These are phyloP conservation scores for Corniculantispora saksenae DNA, from an alignment of 2,329 filamentous ascomycete genomes.

Conservation along the genomic window DNA sequence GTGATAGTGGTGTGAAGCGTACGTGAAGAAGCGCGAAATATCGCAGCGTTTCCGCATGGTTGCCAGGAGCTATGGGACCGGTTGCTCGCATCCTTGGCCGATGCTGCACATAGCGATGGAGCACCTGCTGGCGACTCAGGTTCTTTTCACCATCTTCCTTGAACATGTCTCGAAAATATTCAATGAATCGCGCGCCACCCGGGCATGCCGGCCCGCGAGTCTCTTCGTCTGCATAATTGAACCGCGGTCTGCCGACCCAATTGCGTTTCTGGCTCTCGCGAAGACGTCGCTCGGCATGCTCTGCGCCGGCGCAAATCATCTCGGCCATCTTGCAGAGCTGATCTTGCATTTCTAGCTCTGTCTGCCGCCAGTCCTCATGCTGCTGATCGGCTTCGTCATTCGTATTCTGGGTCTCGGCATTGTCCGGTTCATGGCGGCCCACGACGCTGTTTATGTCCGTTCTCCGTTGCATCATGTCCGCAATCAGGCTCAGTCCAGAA, in stretches of 20 bases:
- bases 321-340: slow-evolving; percentile 6
- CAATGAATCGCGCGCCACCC: neutral
- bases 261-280: neutral
- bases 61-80: neutral
- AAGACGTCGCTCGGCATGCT: slow-evolving; percentile 8
- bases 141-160: neutral
- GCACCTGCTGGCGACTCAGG: neutral
- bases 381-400: neutral
- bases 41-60: slow-evolving; percentile 6
- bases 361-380: neutral
- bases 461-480: slow-evolving; percentile 16
- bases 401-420: neutral
- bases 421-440: slow-evolving; percentile 23
- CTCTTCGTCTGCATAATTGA: neutral
- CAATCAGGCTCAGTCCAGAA: slow-evolving; percentile 10
- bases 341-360: slow-evolving; percentile 1
- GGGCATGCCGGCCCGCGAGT: neutral
- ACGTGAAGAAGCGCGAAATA: slow-evolving; percentile 14
- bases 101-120: slow-evolving; percentile 2
- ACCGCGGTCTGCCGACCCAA: neutral
- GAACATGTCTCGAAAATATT: slow-evolving; percentile 3
- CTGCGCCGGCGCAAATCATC: neutral
- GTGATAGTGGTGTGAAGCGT: neutral
- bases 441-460: slow-evolving; percentile 26
- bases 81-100: neutral